These are phyloP conservation scores for Malassezia restricta DNA, from an alignment of 1,284 basidiomycete species.

Conservation along the genomic window DNA sequence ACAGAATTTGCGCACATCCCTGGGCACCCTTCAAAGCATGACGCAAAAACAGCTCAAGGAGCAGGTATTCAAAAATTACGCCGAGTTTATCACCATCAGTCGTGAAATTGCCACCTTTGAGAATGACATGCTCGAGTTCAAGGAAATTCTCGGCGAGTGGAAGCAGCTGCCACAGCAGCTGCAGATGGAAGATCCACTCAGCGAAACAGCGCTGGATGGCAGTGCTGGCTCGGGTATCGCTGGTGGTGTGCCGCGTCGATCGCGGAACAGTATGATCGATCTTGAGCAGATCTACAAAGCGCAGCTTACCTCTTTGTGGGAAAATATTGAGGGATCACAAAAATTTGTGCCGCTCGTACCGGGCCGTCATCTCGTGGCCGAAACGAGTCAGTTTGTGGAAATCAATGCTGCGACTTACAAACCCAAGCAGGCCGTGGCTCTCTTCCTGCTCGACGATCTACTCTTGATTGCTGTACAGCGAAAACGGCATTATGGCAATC, in stretches of 20 bases:
- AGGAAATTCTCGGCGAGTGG: conserved; percentile 85
- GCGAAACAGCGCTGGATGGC: conserved; percentile 7
- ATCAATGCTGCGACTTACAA: conserved; percentile 93
- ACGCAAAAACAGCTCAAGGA: conserved; percentile 34
- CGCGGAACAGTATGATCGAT: conserved; percentile 50
- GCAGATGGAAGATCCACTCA: conserved; percentile 27
- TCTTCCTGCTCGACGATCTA: conserved; percentile 82
- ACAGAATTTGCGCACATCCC: conserved; percentile 21
- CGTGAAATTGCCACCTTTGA: conserved; percentile 93
- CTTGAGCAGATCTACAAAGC: conserved; percentile 83
- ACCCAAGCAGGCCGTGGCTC: conserved; percentile 69
- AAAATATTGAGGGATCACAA: conserved; percentile 85
- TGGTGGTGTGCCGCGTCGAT: conserved; percentile 11
- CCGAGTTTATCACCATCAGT: conserved; percentile 87
- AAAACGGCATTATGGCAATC: conserved; percentile 48
- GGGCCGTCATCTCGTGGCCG: conserved; percentile 77
- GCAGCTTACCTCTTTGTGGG: conserved; percentile 81
- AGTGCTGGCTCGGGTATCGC: conserved; percentile 1
- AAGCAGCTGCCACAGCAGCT: conserved; percentile 47
- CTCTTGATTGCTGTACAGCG: conserved; percentile 66
- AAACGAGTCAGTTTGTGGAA: conserved; percentile 69
- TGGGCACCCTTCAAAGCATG: conserved; percentile 21
- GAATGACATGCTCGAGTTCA: conserved; percentile 94
- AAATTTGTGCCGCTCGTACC: conserved; percentile 83
- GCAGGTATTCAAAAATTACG: conserved; percentile 54